Evolutionary conservation across 2,329 filamentous ascomycete species (phyloP), one percentile per base, ranked within the genome.

Genomic region (Alternaria triticimaculans): DNA sequence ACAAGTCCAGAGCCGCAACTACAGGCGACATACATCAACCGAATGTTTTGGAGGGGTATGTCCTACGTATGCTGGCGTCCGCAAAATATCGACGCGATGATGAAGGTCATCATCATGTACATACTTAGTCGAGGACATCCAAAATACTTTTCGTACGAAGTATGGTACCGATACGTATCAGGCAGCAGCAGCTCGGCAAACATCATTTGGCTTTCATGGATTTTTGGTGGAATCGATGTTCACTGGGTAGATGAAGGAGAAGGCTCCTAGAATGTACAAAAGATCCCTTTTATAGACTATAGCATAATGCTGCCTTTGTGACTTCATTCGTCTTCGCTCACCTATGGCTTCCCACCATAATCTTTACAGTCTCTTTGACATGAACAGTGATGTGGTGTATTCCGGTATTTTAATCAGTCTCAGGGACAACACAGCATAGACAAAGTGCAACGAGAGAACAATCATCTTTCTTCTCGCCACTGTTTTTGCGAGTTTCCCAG

Each of bases 241-340:
- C 2, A 12, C 18, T 37, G 6, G 7, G 1, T 5, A 12, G 14
- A 15, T 23, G 20, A 20, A n/a, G 8, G 26, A n/a, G 20, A 0
- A 51, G n/a, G 28, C 7, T 10, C 1, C 9, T 3, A 51, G 26
- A 3, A 20, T 2, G 1, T 15, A 15, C 8, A 51, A 26, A 11
- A 26, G 8, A 33, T 21, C 43, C 20, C 5, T 10, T 14, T 45
- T 45, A 45, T 45, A 21, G 43, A 45, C 11, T 45, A 20, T 21
- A 20, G 0, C 43, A 14, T 0, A 2, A 2, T 21, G 18, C 0
- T 0, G 6, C 43, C 43, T 45, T 11, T 5, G 20, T 1, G 10
- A 18, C 43, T 45, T 1, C 21, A 1, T 12, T 21, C 43, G 0
- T 45, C 0, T 8, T 21, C 43, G 18, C 43, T 21, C 11, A 0